Base-by-base conservation (phyloP, 306 rosid genomes). In the Ceratonia siliqua region DNA sequence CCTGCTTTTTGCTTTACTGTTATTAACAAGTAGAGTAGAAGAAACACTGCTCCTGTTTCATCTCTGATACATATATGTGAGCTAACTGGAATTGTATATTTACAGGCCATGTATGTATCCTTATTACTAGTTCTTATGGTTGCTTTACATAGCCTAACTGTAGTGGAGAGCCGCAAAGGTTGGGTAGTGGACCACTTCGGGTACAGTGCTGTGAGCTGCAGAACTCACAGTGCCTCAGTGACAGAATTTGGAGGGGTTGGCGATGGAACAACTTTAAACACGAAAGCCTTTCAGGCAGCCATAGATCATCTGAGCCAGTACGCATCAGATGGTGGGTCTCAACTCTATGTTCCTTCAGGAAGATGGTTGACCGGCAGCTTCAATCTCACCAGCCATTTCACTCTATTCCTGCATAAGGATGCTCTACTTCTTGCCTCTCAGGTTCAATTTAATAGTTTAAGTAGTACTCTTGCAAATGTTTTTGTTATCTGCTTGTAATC, bases 331-430 rank as follows among this genome's bases (percentile, higher is more conserved):
- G 99, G 99, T 7, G 99, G 98, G 2, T 89, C 93, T 15, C 82
- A 81, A 72, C 91, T 94, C 20, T 77, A 80, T 77, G 93, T 94
- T 48, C 98, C 99, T 1, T 87, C 96, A 0, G 99, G 97, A 3
- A 94, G 81, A 77, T 94, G 99, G 98, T 71, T 92, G 9, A 92
- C 97, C 12, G 99, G 97, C 0, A 90, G 97, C 78, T 92, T 94
- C 85, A 92, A 90, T 74, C 90, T 94, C 78, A 92, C 93, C 8
- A 92, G 95, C 72, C 92, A 89, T 71, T 94, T 94, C 88, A 94
- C 98, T 62, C 84, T 94, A 14, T 91, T 87, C 79, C 77, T 94
- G 18, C 85, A 94, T 1, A 90, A 87, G 70, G 96, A 87, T 81
- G 97, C 97, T 13, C 83, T 85, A 0, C 72, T 92, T 70, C 97